Conservation (phyloP, 2,329 filamentous ascomycete genomes). For the Penicillium occitanis region DNA sequence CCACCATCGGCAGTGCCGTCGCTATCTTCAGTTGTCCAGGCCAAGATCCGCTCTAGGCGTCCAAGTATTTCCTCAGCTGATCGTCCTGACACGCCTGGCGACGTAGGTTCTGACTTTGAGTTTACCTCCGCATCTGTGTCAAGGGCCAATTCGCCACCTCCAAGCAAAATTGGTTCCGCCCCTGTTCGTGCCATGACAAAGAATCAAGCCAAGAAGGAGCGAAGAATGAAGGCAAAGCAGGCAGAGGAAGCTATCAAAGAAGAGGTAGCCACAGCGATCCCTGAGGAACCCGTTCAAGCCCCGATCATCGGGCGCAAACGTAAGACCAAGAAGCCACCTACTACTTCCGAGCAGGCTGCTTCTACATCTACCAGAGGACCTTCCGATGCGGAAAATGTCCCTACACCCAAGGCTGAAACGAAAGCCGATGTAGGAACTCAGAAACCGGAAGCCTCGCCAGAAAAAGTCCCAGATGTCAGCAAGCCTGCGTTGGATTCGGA, state of each 20-base stretch:
- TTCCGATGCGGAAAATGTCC: slow-evolving; percentile 20
- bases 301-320: slow-evolving; percentile 65
- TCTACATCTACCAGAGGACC: not conserved
- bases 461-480: slow-evolving; percentile 27
- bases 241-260: slow-evolving; percentile 47
- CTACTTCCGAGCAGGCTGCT: slow-evolving; percentile 26
- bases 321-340: slow-evolving; percentile 52
- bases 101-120: slow-evolving; percentile 59
- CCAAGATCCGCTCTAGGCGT: slow-evolving; percentile 35
- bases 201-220: slow-evolving; percentile 61
- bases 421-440: slow-evolving; percentile 27
- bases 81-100: slow-evolving; percentile 61
- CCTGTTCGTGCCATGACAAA: slow-evolving; percentile 61
- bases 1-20: slow-evolving; percentile 35
- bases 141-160: slow-evolving; percentile 58
- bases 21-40: slow-evolving; percentile 32
- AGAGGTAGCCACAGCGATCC: slow-evolving; percentile 35
- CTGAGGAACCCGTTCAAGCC: slow-evolving; percentile 55
- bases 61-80: slow-evolving; percentile 56
- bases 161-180: slow-evolving; percentile 57
- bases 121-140: slow-evolving; percentile 60
- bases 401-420: slow-evolving; percentile 27
- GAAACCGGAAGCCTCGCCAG: slow-evolving; percentile 28
- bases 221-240: slow-evolving; percentile 51
- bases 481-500: slow-evolving; percentile 22